phyloP scores from a whole-genome alignment of 148 eudicot species.

The Simmondsia chinensis region DNA sequence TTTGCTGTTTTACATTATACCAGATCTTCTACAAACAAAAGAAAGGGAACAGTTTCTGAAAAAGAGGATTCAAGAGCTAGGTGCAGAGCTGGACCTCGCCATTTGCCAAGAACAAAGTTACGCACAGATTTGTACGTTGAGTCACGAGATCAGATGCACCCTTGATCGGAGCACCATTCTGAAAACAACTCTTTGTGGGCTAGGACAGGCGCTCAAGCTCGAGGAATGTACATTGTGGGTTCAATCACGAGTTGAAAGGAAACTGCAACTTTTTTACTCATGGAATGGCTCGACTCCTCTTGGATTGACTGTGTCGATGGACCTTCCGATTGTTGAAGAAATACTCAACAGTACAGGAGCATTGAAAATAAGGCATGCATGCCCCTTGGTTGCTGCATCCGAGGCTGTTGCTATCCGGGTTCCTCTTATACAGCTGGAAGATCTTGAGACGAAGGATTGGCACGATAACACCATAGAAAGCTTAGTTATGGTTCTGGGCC shows the following conservation, averaged over 20 bases:
- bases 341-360: conserved; percentile 41
- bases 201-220: conserved; percentile 49
- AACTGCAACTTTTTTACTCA: conserved; percentile 42
- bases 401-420: conserved; percentile 68
- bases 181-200: conserved; percentile 51
- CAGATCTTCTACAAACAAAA: conserved; percentile 43
- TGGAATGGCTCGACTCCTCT: conserved; percentile 27
- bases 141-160: conserved; percentile 63
- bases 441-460: conserved; percentile 32
- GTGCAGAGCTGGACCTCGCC: conserved; percentile 33
- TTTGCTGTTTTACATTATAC: conserved; percentile 43
- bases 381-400: conserved; percentile 45
- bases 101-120: conserved; percentile 45
- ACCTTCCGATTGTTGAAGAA: conserved; percentile 35
- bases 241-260: conserved; percentile 39
- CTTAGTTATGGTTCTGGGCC: conserved; percentile 69
- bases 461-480: conserved; percentile 31
- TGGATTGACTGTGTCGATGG: conserved; percentile 42
- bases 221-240: conserved; percentile 84
- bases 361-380: conserved; percentile 36
- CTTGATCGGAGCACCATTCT: conserved; percentile 47
- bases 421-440: conserved; percentile 40
- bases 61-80: conserved; percentile 52
- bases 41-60: conserved; percentile 33
- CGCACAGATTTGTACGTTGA: conserved; percentile 45